Base-by-base conservation (phyloP, 1,284 basidiomycete species). In the Fomes fomentarius region DNA sequence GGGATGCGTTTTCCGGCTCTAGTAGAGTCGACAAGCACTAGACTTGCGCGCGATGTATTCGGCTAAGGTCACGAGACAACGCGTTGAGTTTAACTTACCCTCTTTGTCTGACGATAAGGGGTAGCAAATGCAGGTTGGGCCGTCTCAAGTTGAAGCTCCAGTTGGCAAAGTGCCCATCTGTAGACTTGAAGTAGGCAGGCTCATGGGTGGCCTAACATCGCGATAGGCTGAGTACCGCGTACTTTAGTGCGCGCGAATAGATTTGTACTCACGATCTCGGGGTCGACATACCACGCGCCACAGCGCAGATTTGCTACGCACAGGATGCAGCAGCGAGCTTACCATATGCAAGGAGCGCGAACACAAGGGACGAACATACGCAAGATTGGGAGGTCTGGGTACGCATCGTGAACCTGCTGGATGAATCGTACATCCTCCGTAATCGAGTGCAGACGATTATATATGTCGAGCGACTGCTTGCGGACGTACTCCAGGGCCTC, bases 161-260 rank as follows among this genome's bases (percentile, higher is more conserved):
- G 66, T 93, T 86, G 26, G 84, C 82, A 58, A 84, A 89, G 66
- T 98, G 96, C 0, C 96, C 96, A 65, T 99, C 96, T 0, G 96
- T 98, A 0, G 94, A 96, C 71, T 99, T 99, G 82, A 98, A 98
- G 76, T 99, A 98, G 12, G 89, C 91, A 0, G 61, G 58, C 19
- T 62, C 60, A 38, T 60, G 44, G 3, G 56, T 56, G 3, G 65
- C 63, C 67, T 69, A 46, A 1, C 15, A 7, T 3, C 6, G 19
- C 24, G 41, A 47, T 31, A 26, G n/a, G n/a, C n/a, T 53, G 31
- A 39, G 52, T 38, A 52, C 30, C 21, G 6, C 21, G 41, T 8
- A n/a, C 35, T 22, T 14, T 42, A 41, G n/a, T 5, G 9, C 4
- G 22, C 22, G 5, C 45, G 15, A 10, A 45, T 9, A 37, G 33